These are phyloP conservation scores for Cadophora malorum DNA, from an alignment of 2,329 filamentous ascomycete genomes.

Conservation along the genomic window DNA sequence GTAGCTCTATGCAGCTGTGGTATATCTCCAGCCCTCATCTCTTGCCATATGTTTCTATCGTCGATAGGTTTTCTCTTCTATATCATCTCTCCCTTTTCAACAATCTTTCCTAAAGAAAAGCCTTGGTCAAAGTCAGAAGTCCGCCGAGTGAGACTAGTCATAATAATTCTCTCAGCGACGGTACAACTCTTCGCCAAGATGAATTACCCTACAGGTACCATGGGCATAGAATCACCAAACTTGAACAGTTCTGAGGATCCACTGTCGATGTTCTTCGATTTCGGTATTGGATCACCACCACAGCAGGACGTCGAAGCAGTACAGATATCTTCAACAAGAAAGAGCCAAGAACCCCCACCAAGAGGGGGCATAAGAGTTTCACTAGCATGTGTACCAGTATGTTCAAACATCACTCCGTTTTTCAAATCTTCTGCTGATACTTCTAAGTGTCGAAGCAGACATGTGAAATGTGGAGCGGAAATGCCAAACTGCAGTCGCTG, in stretches of 20 bases:
- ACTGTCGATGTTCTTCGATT: constrained; percentile 33
- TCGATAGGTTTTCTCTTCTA: background rate
- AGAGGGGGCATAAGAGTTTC: constrained; percentile 50
- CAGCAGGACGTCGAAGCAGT: background rate
- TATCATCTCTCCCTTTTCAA: background rate
- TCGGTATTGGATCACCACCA: constrained; percentile 31
- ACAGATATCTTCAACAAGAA: constrained; percentile 2
- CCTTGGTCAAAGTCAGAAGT: background rate
- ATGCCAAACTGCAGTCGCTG: constrained; percentile 53
- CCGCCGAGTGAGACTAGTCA: background rate
- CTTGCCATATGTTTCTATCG: background rate
- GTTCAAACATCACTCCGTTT: constrained; percentile 47
- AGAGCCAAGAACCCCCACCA: constrained; percentile 23
- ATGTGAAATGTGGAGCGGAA: constrained; percentile 55
- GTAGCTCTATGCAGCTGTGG: constrained; percentile 8
- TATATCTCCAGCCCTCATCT: constrained; percentile 21
- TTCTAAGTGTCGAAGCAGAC: constrained; percentile 46
- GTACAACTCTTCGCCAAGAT: background rate
- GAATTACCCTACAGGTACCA: constrained; percentile 11
- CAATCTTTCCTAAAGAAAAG: background rate
- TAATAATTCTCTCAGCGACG: no score
- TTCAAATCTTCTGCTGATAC: constrained; percentile 49
- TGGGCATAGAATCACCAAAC: background rate
- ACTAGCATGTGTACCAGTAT: constrained; percentile 53
- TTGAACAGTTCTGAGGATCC: constrained; percentile 3